Percentiles rank a stretch among this genome's conserved stretches.
These are phyloP conservation scores for Ganoderma meredithae DNA, from an alignment of 1,284 basidiomycete genomes.

Conservation along the genomic window DNA sequence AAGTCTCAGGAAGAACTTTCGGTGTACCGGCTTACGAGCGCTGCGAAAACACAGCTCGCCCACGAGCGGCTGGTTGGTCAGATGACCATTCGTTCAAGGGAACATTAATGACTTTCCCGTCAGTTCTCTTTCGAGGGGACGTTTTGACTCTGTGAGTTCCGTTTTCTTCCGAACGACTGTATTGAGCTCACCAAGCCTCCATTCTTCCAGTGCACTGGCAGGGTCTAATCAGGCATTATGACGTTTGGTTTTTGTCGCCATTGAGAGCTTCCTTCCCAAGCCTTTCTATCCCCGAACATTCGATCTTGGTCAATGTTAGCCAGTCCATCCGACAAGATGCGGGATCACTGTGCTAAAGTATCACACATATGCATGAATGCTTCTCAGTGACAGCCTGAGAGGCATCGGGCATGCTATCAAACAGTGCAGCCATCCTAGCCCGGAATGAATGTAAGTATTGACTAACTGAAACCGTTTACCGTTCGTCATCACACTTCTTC, in stretches of 20 bases:
- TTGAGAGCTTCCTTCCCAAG: not conserved
- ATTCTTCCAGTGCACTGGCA: not conserved
- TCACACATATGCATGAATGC: not conserved
- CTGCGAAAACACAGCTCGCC: not conserved
- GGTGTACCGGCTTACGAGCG: not conserved
- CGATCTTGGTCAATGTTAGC: not conserved
- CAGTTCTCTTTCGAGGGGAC: not conserved
- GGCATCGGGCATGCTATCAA: not conserved
- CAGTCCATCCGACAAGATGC: not conserved
- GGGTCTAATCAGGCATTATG: not conserved
- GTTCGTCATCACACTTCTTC: not conserved
- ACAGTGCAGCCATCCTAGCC: not conserved
- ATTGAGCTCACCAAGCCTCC: not conserved
- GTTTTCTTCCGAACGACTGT: not conserved
- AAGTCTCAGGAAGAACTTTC: not conserved
- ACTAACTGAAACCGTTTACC: not conserved
- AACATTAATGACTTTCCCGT: not conserved
- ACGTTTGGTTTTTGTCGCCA: not conserved
- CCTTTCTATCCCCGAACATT: not conserved
- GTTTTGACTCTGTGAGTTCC: not conserved
- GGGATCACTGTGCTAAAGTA: not conserved
- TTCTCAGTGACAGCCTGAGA: not conserved
- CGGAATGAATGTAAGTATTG: not conserved
- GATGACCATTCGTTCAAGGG: not conserved
- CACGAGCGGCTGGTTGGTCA: not conserved